phyloP scores from a whole-genome alignment of 139 green algal genomes.

The Chlamydomonas incerta region DNA sequence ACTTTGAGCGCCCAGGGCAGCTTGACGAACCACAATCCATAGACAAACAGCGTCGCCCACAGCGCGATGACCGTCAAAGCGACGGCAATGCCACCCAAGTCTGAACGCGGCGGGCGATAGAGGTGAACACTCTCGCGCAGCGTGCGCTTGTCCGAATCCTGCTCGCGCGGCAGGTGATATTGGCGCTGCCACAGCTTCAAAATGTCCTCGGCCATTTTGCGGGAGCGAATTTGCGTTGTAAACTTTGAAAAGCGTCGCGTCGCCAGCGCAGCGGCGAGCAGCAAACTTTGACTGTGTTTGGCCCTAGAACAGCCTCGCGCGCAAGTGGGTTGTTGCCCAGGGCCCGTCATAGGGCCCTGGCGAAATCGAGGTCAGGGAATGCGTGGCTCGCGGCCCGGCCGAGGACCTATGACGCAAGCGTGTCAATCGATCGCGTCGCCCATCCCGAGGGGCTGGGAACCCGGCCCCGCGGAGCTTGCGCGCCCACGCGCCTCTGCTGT shows the following conservation, averaged over 20 bases:
- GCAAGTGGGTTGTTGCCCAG: too few relatives aligned
- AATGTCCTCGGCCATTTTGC: neutral
- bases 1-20: conserved; percentile 18
- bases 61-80: conserved; percentile 45
- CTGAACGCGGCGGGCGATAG: conserved; percentile 48
- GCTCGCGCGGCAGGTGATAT: conserved; percentile 48
- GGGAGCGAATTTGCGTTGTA: too few relatives aligned
- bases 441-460: neutral
- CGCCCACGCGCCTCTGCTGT: too few relatives aligned
- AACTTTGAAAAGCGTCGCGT: too few relatives aligned
- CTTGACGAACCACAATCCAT: conserved; percentile 49
- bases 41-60: conserved; percentile 53
- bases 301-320: too few relatives aligned
- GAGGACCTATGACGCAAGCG: neutral
- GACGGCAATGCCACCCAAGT: conserved; percentile 44
- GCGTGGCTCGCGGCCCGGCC: too few relatives aligned
- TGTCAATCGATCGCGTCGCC: too few relatives aligned
- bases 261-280: too few relatives aligned
- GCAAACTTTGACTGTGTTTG: too few relatives aligned
- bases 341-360: too few relatives aligned
- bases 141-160: neutral
- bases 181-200: conserved; percentile 23
- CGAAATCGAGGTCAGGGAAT: too few relatives aligned
- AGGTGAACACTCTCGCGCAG: conserved; percentile 7
- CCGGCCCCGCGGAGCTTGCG: too few relatives aligned